phyloP scores from a whole-genome alignment of 2,329 filamentous ascomycete genomes.

The Aspergillus floridensis region DNA sequence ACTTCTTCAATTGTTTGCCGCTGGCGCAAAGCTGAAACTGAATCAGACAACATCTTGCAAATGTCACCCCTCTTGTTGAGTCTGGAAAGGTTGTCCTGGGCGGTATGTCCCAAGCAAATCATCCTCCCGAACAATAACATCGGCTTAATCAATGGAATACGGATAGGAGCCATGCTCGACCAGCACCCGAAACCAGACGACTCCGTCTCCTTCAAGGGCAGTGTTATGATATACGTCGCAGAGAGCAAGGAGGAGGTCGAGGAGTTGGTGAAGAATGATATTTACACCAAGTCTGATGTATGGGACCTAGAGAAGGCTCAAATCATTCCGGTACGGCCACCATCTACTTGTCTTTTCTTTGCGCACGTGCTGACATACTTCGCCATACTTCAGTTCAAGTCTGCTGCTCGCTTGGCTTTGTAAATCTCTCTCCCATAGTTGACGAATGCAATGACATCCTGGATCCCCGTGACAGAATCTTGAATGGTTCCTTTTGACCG shows the following conservation, averaged over 20 bases:
- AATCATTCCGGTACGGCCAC: slow-evolving; percentile 38
- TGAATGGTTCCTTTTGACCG: too few relatives aligned
- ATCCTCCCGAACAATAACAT: background rate
- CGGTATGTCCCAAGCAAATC: slow-evolving; percentile 46
- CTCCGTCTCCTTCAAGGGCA: slow-evolving; percentile 67
- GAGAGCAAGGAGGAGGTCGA: slow-evolving; percentile 68
- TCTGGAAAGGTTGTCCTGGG: slow-evolving; percentile 63
- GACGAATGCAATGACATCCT: background rate
- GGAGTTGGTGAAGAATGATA: slow-evolving; percentile 65
- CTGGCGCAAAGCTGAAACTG: background rate
- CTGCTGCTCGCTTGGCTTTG: slow-evolving; percentile 24
- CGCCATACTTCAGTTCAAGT: slow-evolving; percentile 28
- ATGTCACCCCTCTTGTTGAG: slow-evolving; percentile 53
- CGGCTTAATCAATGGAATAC: background rate
- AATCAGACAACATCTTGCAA: slow-evolving; percentile 54
- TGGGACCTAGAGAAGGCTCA: slow-evolving; percentile 72
- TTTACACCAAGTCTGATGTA: slow-evolving; percentile 69
- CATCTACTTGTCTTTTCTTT: background rate
- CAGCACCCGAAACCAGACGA: slow-evolving; percentile 63
- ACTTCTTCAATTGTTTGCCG: background rate
- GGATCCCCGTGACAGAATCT: background rate
- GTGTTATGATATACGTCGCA: slow-evolving; percentile 65
- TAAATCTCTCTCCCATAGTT: background rate
- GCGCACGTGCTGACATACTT: slow-evolving; percentile 5
- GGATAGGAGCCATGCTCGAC: slow-evolving; percentile 63